Conservation (phyloP, 257 asterid species). For the Solanum habrochaites region DNA sequence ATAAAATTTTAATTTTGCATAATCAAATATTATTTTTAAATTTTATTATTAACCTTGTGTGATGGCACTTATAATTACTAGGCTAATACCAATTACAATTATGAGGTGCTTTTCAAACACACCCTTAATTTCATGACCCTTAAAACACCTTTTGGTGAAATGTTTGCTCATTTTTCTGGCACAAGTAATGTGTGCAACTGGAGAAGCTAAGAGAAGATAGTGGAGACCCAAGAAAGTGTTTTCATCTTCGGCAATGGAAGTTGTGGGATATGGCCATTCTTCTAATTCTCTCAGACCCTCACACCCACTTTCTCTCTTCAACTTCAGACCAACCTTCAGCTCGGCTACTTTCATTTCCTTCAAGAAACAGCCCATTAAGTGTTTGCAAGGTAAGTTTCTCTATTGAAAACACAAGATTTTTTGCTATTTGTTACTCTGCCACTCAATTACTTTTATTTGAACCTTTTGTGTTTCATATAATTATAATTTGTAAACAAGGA, state of each 20-base stretch:
- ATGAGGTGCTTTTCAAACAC: too few species aligned
- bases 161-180: too few species aligned
- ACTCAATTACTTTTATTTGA: background rate
- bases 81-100: too few species aligned
- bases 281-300: conserved; percentile 7
- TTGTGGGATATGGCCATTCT: conserved; percentile 5
- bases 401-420: background rate
- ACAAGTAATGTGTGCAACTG: background rate
- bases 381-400: background rate
- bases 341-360: background rate
- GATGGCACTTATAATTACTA: too few species aligned
- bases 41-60: too few species aligned
- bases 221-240: background rate
- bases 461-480: background rate
- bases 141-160: too few species aligned
- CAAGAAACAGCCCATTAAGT: background rate
- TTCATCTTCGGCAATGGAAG: conserved; percentile 22
- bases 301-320: conserved; percentile 15
- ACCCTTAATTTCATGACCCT: too few species aligned
- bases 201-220: background rate
- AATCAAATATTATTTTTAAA: too few species aligned
- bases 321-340: conserved; percentile 4
- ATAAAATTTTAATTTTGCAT: too few species aligned
- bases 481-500: background rate
- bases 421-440: background rate